Evolutionary conservation across 2,329 filamentous ascomycete genomes (phyloP).

Genomic region (Botrytis pseudocinerea): DNA sequence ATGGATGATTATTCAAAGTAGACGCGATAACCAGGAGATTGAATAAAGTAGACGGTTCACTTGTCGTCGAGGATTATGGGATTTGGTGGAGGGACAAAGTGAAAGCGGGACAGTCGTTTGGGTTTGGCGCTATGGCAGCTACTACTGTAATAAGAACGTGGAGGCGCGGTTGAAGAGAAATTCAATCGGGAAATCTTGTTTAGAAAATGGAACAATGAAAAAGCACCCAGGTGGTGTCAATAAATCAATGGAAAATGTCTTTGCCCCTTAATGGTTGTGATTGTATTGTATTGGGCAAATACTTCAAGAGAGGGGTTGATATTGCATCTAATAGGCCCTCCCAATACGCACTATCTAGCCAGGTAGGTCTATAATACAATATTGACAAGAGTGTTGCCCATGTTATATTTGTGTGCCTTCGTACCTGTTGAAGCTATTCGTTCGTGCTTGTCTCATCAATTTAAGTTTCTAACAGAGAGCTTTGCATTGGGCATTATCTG

Average conservation of each 20-base stretch:
- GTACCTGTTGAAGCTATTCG: not conserved
- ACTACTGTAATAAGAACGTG: constrained; percentile 9
- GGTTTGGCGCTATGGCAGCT: constrained; percentile 21
- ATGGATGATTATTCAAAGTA: not conserved
- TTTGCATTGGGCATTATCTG: constrained; percentile 24
- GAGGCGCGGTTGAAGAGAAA: constrained; percentile 18
- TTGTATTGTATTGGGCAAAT: not conserved
- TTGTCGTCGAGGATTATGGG: constrained; percentile 21
- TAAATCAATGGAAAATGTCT: constrained; percentile 6
- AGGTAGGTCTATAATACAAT: not conserved
- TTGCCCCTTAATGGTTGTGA: constrained; percentile 8
- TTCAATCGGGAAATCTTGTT: constrained; percentile 9
- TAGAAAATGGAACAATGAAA: constrained; percentile 12
- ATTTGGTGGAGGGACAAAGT: constrained; percentile 24
- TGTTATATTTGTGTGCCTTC: not conserved
- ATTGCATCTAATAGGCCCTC: constrained; percentile 3
- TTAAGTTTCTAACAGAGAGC: constrained; percentile 14
- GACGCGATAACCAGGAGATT: constrained; percentile 11
- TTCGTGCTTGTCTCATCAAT: constrained; percentile 21
- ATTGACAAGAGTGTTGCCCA: not conserved
- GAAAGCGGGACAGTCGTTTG: constrained; percentile 25
- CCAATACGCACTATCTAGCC: not conserved
- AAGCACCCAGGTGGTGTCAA: not conserved
- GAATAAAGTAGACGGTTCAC: constrained; percentile 2
- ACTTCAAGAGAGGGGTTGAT: not conserved